Conservation (phyloP, 306 rosid species). For the Quercus aquifolioides region DNA sequence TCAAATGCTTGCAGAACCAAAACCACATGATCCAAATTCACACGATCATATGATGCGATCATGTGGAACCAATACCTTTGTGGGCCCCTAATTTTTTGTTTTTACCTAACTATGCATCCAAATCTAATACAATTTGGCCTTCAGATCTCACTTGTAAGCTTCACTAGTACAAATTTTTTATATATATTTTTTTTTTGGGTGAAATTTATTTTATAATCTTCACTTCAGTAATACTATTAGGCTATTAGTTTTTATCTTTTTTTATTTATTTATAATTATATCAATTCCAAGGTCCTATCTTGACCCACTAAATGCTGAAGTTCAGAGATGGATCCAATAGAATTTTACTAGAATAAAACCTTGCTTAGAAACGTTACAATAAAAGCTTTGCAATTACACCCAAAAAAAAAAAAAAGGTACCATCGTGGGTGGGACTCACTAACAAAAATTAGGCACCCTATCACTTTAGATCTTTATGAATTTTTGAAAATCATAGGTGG, state of each 20-base stretch:
- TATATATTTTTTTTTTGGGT: neutral
- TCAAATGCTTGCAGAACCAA: neutral
- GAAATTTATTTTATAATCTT: neutral
- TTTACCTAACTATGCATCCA: conserved; percentile 24
- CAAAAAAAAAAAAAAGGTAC: neutral
- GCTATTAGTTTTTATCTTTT: neutral
- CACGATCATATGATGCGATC: conserved; percentile 30
- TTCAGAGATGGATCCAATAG: conserved; percentile 15
- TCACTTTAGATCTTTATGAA: neutral
- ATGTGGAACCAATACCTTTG: conserved; percentile 21
- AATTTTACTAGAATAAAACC: conserved; percentile 13
- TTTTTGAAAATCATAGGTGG: neutral
- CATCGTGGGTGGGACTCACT: conserved; percentile 21
- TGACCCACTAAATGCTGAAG: conserved; percentile 23
- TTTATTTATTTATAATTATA: neutral
- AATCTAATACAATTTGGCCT: conserved; percentile 30
- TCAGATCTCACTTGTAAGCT: neutral
- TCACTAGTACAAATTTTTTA: no score
- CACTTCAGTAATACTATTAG: no score
- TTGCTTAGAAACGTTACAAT: conserved; percentile 3
- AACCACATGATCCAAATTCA: neutral
- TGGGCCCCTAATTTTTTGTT: conserved; percentile 33
- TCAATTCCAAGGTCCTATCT: neutral
- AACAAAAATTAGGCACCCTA: conserved; percentile 1
- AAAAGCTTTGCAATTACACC: neutral